Evolutionary conservation across 352 stramenopile genomes (phyloP).

Genomic region (Lagenidium sp.): DNA sequence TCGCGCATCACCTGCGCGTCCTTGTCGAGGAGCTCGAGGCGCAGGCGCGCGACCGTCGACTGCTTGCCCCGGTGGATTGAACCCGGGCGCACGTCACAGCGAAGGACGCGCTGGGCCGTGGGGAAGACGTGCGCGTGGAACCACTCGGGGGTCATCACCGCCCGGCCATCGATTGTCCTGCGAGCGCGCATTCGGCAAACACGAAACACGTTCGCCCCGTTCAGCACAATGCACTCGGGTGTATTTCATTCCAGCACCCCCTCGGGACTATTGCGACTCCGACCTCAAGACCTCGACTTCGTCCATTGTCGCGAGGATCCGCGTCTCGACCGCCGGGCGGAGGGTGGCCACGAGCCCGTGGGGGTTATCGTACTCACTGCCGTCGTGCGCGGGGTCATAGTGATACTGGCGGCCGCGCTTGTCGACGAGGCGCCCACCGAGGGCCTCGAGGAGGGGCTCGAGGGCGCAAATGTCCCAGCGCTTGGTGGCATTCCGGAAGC

Average conservation of each 20-base stretch:
- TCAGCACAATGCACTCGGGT: too few species aligned
- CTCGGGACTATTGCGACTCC: too few species aligned
- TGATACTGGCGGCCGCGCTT: conserved; percentile 44
- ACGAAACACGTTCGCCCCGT: too few species aligned
- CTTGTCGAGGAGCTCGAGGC: conserved; percentile 12
- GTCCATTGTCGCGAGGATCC: conserved; percentile 31
- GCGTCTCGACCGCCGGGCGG: conserved; percentile 20
- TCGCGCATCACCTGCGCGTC: background rate
- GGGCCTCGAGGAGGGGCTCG: conserved; percentile 46
- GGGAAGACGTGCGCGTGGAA: conserved; percentile 26
- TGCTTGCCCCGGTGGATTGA: conserved; percentile 48
- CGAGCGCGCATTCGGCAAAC: too few species aligned
- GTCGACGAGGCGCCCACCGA: conserved; percentile 50
- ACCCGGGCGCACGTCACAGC: conserved; percentile 13
- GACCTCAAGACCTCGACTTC: conserved; percentile 49
- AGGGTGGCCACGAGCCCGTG: conserved; percentile 43
- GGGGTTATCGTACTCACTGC: conserved; percentile 52
- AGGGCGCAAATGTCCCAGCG: conserved; percentile 77
- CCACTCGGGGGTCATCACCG: conserved; percentile 35
- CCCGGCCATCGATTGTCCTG: too few species aligned
- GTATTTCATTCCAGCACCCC: too few species aligned
- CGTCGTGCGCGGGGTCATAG: conserved; percentile 42
- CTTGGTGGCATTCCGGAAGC: conserved; percentile 58
- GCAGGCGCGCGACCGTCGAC: conserved; percentile 31
- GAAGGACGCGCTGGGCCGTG: conserved; percentile 4